These are phyloP conservation scores for Claviceps monticola DNA, from an alignment of 2,329 filamentous ascomycete genomes.

Conservation along the genomic window DNA sequence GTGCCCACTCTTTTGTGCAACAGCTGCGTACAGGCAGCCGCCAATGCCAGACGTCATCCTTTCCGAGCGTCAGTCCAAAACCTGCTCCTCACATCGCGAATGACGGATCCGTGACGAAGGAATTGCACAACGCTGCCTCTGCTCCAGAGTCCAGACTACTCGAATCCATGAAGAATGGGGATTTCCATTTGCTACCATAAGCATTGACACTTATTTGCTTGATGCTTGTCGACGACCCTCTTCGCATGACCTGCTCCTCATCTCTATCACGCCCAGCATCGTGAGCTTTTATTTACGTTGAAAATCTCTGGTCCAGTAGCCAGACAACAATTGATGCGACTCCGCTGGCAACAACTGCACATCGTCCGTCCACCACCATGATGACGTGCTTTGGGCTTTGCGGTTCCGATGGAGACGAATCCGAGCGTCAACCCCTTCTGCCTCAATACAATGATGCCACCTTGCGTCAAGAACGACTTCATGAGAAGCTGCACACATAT, in stretches of 20 bases:
- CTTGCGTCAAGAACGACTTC: constrained; percentile 57
- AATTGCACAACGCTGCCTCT: not conserved
- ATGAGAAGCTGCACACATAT: constrained; percentile 85
- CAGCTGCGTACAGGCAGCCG: no score
- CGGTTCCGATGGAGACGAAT: constrained; percentile 27
- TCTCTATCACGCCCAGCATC: not conserved
- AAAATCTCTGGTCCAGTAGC: not conserved
- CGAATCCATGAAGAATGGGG: not conserved
- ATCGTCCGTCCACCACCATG: constrained; percentile 19
- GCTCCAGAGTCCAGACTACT: not conserved
- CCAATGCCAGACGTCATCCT: constrained; percentile 4
- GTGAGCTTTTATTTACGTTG: not conserved
- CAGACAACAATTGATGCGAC: not conserved
- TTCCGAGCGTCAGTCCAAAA: not conserved
- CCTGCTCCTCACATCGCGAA: not conserved
- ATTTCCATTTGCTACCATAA: not conserved
- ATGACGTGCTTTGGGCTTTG: constrained; percentile 52
- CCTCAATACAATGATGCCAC: constrained; percentile 78
- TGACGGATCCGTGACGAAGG: constrained; percentile 2
- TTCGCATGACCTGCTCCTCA: not conserved
- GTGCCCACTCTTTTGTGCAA: no score
- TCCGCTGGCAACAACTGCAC: not conserved
- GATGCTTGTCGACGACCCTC: no score
- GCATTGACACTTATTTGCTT: not conserved
- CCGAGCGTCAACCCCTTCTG: constrained; percentile 63